Percentiles rank a stretch among this genome's conserved stretches.
Evolutionary conservation across 1,139 yeast genomes (phyloP).

Genomic region (Hanseniaspora gamundiae): DNA sequence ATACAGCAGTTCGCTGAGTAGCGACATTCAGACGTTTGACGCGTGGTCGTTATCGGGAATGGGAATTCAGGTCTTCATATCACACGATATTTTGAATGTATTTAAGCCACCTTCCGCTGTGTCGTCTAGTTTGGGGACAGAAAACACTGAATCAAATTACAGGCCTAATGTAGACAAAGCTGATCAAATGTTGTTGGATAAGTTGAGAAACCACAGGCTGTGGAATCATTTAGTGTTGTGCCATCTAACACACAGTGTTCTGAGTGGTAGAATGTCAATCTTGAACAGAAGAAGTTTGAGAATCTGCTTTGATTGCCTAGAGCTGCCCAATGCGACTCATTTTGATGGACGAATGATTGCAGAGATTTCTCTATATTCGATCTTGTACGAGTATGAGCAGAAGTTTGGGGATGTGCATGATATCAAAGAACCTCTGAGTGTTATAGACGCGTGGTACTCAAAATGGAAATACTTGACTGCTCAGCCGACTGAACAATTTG

Average conservation of each 20-base stretch:
- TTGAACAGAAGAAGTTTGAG: conserved; percentile 54
- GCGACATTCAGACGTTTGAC: conserved; percentile 15
- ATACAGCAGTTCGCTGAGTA: conserved; percentile 47
- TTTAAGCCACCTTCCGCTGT: background rate
- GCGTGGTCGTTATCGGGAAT: conserved; percentile 16
- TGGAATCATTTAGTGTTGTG: conserved; percentile 67
- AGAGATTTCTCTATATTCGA: conserved; percentile 53
- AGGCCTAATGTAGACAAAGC: background rate
- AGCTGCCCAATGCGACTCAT: conserved; percentile 55
- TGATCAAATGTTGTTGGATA: conserved; percentile 7
- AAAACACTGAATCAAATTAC: background rate
- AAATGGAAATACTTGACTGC: conserved; percentile 63
- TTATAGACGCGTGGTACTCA: conserved; percentile 6
- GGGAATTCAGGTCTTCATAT: conserved; percentile 13
- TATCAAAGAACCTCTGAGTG: conserved; percentile 45
- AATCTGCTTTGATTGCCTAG: conserved; percentile 49
- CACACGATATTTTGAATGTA: conserved; percentile 9
- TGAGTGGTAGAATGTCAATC: conserved; percentile 66
- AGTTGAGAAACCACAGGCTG: conserved; percentile 31
- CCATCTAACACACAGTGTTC: conserved; percentile 56
- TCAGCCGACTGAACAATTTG: conserved; percentile 68
- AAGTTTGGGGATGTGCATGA: conserved; percentile 16
- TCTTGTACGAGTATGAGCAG: conserved; percentile 34
- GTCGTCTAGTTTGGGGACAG: background rate
- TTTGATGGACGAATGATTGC: conserved; percentile 80